phyloP scores from a whole-genome alignment of 1,284 basidiomycete genomes.

The Pholiota adiposa region DNA sequence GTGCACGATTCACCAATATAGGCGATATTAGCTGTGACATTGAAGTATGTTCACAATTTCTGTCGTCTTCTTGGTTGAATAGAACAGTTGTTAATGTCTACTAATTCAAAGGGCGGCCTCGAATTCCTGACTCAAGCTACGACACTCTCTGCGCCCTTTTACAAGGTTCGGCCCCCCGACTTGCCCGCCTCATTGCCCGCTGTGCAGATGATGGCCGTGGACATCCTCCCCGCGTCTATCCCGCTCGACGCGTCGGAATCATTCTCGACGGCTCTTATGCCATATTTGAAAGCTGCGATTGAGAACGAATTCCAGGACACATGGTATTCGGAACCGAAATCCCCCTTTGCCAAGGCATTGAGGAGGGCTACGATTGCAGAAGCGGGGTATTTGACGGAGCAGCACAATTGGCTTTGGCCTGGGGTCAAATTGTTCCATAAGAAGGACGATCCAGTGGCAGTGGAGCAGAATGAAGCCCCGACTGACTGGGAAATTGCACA shows the following conservation, averaged over 20 bases:
- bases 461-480: not conserved
- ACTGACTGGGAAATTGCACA: too few species aligned
- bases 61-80: not conserved
- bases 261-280: slow-evolving; percentile 70
- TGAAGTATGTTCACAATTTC: slow-evolving; percentile 46
- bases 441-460: not conserved
- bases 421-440: slow-evolving; percentile 51
- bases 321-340: slow-evolving; percentile 1
- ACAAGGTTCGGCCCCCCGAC: slow-evolving; percentile 48
- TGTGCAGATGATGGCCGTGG: slow-evolving; percentile 83
- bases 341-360: slow-evolving; percentile 34
- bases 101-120: slow-evolving; percentile 67
- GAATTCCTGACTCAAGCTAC: slow-evolving; percentile 80
- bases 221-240: slow-evolving; percentile 86
- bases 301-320: slow-evolving; percentile 11
- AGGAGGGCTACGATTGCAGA: slow-evolving; percentile 73
- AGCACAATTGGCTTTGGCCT: slow-evolving; percentile 64
- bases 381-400: slow-evolving; percentile 55
- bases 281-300: slow-evolving; percentile 71
- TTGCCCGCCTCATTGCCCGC: slow-evolving; percentile 53
- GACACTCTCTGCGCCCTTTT: slow-evolving; percentile 80
- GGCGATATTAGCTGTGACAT: slow-evolving; percentile 90
- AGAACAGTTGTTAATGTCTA: slow-evolving; percentile 5
- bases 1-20: slow-evolving; percentile 66
- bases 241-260: slow-evolving; percentile 80